Evolutionary conservation across 164 flowering plant species (phyloP), one percentile per base, ranked within the genome.

Genomic region (Chimonanthus praecox): DNA sequence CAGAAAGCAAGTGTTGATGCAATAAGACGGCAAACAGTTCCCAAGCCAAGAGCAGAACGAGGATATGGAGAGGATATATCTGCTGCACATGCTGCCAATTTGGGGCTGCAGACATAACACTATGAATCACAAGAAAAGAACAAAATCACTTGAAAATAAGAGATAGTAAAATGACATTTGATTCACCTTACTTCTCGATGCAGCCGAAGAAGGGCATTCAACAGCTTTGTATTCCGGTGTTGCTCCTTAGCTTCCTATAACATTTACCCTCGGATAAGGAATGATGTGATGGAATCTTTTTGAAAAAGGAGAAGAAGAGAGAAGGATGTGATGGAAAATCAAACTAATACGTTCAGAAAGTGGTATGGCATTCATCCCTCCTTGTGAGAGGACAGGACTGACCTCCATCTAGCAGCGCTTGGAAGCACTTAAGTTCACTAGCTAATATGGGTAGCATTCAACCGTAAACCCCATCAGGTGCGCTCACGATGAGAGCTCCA

Each of bases 161-260:
- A 71, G 3, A 64, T 21, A 67, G 13, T 3, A 51, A 47, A 47
- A 9, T 2, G 67, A n/a, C 21, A 9, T 60, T 48, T 10, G 6
- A 63, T 68, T 77, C 85, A 95, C 99, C 99, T 93, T 66, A 93
- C 85, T 90, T 93, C 99, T 71, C 92, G 85, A 82, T 95, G 99
- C 84, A 95, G 76, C 58, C 86, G 85, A 64, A 95, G 73, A 64
- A 95, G 91, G 4, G 90, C 90, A 80, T 88, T 90, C 87, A 95
- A 74, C 68, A 95, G 83, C 82, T 95, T 95, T 60, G 91, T 88
- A 81, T 95, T 93, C 77, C 92, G 87, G 76, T 93, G 90, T 79
- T 87, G 97, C 87, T 95, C 98, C 76, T 88, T 86, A 16, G 90
- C 79, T 77, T 92, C 97, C 99, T 95, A 71, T 48, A 78, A 67